Evolutionary conservation across 345 rosid species (phyloP).

Genomic region (Citrus cavaleriei): DNA sequence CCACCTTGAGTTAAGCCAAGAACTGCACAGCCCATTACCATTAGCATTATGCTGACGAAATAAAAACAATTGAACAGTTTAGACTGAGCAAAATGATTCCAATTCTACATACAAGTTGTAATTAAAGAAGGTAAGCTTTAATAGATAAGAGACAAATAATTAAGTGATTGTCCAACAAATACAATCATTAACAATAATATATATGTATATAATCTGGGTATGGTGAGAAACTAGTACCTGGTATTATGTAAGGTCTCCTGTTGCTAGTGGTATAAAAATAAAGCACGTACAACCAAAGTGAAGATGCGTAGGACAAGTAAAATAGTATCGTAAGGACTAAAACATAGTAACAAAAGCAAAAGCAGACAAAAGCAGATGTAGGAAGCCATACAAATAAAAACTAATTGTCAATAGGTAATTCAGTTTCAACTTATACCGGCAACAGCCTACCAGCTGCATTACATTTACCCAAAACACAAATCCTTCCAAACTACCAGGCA

Average conservation of each 20-base stretch:
- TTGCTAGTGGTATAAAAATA: background rate
- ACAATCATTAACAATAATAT: no score
- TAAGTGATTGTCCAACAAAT: no score
- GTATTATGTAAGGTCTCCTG: background rate
- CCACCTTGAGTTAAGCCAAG: background rate
- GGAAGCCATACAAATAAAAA: background rate
- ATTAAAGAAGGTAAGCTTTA: background rate
- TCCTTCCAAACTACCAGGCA: constrained; percentile 32
- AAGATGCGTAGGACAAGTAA: no score
- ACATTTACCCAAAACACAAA: constrained; percentile 21
- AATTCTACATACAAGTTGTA: background rate
- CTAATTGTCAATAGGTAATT: background rate
- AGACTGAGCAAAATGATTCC: background rate
- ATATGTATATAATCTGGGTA: no score
- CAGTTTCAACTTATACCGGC: constrained; percentile 4
- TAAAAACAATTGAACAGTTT: background rate
- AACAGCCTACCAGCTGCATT: constrained; percentile 8
- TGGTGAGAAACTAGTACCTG: background rate
- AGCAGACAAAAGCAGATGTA: constrained; percentile 8
- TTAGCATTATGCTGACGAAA: background rate
- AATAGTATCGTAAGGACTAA: background rate
- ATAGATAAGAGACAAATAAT: no score
- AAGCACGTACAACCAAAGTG: background rate
- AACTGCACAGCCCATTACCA: background rate
- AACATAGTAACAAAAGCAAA: background rate